Conservation (phyloP, 2,329 filamentous ascomycete species). For the Talaromyces piceae region DNA sequence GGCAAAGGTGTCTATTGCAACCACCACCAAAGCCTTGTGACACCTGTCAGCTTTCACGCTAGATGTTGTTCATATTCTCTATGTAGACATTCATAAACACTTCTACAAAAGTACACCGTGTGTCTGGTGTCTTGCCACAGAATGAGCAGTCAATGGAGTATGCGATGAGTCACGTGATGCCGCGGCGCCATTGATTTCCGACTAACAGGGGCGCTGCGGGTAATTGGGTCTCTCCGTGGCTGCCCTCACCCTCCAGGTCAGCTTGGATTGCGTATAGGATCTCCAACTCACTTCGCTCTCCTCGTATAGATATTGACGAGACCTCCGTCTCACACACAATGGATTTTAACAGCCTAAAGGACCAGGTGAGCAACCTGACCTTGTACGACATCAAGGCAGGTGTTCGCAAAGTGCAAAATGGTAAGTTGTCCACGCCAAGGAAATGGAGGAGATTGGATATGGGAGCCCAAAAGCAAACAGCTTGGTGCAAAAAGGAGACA, state of each 20-base stretch:
- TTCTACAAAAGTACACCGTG: too few species aligned
- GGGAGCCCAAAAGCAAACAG: too few species aligned
- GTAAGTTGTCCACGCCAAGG: constrained; percentile 40
- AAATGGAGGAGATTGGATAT: background rate
- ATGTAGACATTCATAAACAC: too few species aligned
- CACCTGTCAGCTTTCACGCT: too few species aligned
- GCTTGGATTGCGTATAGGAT: background rate
- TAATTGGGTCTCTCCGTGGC: background rate
- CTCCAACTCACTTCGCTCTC: background rate
- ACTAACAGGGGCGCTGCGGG: background rate
- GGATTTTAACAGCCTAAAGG: constrained; percentile 80
- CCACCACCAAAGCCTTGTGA: too few species aligned
- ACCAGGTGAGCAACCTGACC: constrained; percentile 82
- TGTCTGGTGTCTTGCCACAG: too few species aligned
- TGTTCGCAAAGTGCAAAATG: constrained; percentile 94
- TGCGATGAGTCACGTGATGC: background rate
- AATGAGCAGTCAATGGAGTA: too few species aligned
- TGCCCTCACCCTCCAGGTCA: background rate
- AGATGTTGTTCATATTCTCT: too few species aligned
- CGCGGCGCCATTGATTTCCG: background rate
- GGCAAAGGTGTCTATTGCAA: too few species aligned
- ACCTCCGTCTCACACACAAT: constrained; percentile 43
- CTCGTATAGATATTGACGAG: background rate
- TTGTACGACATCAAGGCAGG: constrained; percentile 94
- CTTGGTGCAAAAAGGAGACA: background rate